Conservation (phyloP, 352 stramenopile species). For the Thraustochytrium striatum region DNA sequence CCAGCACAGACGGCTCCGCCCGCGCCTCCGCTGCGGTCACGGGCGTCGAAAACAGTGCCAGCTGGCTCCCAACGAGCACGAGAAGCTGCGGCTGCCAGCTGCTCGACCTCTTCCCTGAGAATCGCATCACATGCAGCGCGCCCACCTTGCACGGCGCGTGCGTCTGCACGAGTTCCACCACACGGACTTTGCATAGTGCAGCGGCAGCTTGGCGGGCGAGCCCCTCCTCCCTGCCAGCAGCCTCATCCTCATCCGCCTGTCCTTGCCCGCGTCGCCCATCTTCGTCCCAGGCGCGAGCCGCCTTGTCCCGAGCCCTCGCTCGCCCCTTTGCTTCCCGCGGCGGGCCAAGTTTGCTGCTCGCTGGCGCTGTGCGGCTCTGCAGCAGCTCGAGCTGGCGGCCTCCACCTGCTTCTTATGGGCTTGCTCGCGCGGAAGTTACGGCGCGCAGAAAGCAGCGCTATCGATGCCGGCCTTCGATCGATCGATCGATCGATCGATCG, state of each 20-base stretch:
- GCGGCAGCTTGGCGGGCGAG: not conserved
- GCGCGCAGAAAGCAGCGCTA: too few species aligned
- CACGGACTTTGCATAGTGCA: not conserved
- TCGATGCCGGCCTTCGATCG: too few species aligned
- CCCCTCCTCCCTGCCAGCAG: not conserved
- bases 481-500: too few species aligned
- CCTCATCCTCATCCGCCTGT: not conserved
- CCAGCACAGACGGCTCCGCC: not conserved
- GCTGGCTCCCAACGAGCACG: slow-evolving; percentile 1
- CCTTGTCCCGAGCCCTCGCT: not conserved
- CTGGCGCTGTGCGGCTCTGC: not conserved
- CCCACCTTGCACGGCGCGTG: not conserved
- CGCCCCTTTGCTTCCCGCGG: not conserved
- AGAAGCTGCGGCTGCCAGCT: slow-evolving; percentile 35
- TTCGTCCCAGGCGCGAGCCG: not conserved
- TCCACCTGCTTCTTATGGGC: not conserved
- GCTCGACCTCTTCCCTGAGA: not conserved
- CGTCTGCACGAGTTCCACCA: not conserved
- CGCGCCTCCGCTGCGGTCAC: not conserved
- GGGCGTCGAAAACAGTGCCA: slow-evolving; percentile 9
- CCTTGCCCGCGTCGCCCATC: not conserved
- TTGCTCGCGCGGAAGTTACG: too few species aligned
- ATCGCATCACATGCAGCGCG: slow-evolving; percentile 33
- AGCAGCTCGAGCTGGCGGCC: not conserved
- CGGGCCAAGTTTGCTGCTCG: too few species aligned